Percentiles rank a stretch among this genome's conserved stretches.
Conservation (phyloP, 2,329 filamentous ascomycete species). For the Ustilaginoidea virens region DNA sequence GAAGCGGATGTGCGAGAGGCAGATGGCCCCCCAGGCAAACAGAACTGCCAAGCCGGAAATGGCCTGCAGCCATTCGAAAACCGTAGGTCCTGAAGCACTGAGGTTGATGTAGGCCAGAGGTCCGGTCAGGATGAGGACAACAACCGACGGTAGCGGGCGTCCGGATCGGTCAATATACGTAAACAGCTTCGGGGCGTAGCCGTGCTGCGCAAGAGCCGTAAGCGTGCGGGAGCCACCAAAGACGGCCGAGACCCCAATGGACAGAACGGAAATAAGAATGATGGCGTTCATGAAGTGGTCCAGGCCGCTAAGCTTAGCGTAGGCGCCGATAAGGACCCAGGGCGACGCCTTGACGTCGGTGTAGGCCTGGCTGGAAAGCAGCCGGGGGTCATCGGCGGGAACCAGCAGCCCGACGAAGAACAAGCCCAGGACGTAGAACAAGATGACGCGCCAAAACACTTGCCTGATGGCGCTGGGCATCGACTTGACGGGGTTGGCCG, state of each 20-base stretch:
- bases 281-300: slow-evolving; percentile 91
- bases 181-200: slow-evolving; percentile 61
- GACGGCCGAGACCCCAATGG: slow-evolving; percentile 81
- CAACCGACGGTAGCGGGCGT: slow-evolving; percentile 26
- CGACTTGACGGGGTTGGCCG: slow-evolving; percentile 60
- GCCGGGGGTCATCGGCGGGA: slow-evolving; percentile 49
- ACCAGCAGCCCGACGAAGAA: slow-evolving; percentile 71
- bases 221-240: slow-evolving; percentile 83
- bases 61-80: slow-evolving; percentile 48
- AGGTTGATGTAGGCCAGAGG: slow-evolving; percentile 30
- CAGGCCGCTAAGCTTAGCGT: slow-evolving; percentile 66
- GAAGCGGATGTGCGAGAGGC: slow-evolving; percentile 49
- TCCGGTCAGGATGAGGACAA: slow-evolving; percentile 31
- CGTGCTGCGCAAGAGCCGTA: slow-evolving; percentile 74
- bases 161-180: slow-evolving; percentile 65
- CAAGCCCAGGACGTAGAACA: slow-evolving; percentile 82
- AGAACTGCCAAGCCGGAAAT: slow-evolving; percentile 45
- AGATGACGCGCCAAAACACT: slow-evolving; percentile 82
- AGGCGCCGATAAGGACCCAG: slow-evolving; percentile 83
- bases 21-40: slow-evolving; percentile 51
- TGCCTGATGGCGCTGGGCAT: slow-evolving; percentile 80
- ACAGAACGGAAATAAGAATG: slow-evolving; percentile 79
- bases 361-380: slow-evolving; percentile 39
- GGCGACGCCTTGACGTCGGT: slow-evolving; percentile 65
- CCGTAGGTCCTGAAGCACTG: slow-evolving; percentile 24